Evolutionary conservation across 495 filamentous ascomycete genomes (phyloP), one percentile per base, ranked within the genome.

Genomic region (Glonium stellatum): DNA sequence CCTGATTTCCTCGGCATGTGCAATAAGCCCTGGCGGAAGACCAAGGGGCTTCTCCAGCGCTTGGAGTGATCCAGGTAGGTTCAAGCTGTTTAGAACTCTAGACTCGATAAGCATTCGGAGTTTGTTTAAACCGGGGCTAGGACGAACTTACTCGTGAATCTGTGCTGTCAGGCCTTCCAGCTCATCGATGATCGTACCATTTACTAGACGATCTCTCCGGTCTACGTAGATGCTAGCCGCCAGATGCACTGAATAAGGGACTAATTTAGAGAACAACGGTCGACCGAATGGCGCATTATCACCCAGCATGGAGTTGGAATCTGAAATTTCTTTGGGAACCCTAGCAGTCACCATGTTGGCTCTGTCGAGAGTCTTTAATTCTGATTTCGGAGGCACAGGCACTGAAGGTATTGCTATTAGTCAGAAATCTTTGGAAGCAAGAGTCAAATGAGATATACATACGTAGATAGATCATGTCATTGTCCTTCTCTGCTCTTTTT

Each of bases 151-250:
- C 48, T 95, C 88, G 66, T 95, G 84, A 9, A 97, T 77, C 56
- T 83, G 82, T 54, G 86, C 83, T 3, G 90, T 95, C 71, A 97
- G 77, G 4, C 77, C 82, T 68, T 96, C 92, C 31, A 98, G 73
- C 68, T 95, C 89, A 13, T 85, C 84, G 60, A 97, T 86, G 34
- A 97, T 87, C 19, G 81, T 83, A 60, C 85, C 86, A 72, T 95
- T 96, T 55, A 98, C 82, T 34, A 96, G 75, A 36, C 92, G 81
- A 70, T 98, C 92, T 39, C 92, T 80, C 46, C 92, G 82, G 71
- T 97, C 90, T 35, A 89, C 92, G 69, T 98, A 98, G 13, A 97
- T 96, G 55, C 89, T 95, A 5, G 93, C 88, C 21, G 93, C 93
- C 44, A 97, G 79, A 67, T 97, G 93, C 4, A 97, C 93, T 1